These are phyloP conservation scores for Hanseniaspora sp. DNA, from an alignment of 1,139 yeast species.

Conservation along the genomic window DNA sequence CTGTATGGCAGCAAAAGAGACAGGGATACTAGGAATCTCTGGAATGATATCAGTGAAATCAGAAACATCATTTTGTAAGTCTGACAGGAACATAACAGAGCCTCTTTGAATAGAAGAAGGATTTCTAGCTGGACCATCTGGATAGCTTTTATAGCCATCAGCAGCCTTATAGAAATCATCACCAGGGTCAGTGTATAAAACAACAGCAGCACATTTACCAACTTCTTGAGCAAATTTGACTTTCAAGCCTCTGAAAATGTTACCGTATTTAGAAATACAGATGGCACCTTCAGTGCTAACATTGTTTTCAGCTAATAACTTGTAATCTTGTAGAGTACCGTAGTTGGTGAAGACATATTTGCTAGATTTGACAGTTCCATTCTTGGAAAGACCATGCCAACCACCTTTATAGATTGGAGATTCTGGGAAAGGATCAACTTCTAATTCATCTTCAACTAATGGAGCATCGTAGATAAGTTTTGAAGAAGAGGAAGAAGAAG, in stretches of 20 bases:
- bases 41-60: slow-evolving; percentile 46
- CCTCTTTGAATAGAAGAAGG: slow-evolving; percentile 73
- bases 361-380: slow-evolving; percentile 49
- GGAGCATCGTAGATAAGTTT: slow-evolving; percentile 47
- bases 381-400: slow-evolving; percentile 53
- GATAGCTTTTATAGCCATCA: slow-evolving; percentile 49
- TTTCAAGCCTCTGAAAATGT: slow-evolving; percentile 52
- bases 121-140: slow-evolving; percentile 58
- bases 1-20: slow-evolving; percentile 45
- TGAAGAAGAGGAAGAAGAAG: slow-evolving; percentile 6
- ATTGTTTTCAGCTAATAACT: slow-evolving; percentile 34
- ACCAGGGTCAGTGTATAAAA: slow-evolving; percentile 55
- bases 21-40: slow-evolving; percentile 51
- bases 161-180: slow-evolving; percentile 45
- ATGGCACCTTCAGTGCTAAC: slow-evolving; percentile 43
- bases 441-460: slow-evolving; percentile 57
- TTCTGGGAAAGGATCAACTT: slow-evolving; percentile 58
- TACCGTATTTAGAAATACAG: slow-evolving; percentile 51
- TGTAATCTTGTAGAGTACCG: slow-evolving; percentile 49
- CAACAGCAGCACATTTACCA: slow-evolving; percentile 46
- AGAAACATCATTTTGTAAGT: slow-evolving; percentile 79
- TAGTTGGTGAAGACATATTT: slow-evolving; percentile 50
- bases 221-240: slow-evolving; percentile 56
- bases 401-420: slow-evolving; percentile 42
- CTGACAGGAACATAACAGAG: slow-evolving; percentile 66